Percentiles rank a stretch among this genome's conserved stretches.
Conservation (phyloP, 1,284 basidiomycete species). For the Trametes hirsuta region DNA sequence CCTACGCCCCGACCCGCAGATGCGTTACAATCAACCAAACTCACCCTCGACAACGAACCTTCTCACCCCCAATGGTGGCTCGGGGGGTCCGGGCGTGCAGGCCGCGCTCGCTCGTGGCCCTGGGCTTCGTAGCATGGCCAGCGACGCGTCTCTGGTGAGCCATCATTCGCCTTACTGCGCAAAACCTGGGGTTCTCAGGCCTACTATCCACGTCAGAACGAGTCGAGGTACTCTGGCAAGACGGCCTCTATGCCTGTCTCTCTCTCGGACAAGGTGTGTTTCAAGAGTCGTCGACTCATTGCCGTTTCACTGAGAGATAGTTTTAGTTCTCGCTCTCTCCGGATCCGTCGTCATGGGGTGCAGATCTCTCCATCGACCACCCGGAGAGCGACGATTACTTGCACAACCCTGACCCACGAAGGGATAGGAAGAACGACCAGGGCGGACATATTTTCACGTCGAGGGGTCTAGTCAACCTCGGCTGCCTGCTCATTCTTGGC, state of each 20-base stretch:
- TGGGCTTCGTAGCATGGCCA: constrained; percentile 43
- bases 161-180: constrained; percentile 4
- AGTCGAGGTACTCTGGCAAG: constrained; percentile 45
- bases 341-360: constrained; percentile 73
- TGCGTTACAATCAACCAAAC: constrained; percentile 29
- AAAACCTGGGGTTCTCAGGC: neutral
- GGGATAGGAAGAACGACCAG: constrained; percentile 66
- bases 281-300: neutral
- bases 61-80: constrained; percentile 39
- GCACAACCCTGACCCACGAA: constrained; percentile 77
- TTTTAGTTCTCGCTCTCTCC: constrained; percentile 72
- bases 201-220: constrained; percentile 38
- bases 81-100: constrained; percentile 39
- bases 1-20: constrained; percentile 27
- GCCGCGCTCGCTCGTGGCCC: constrained; percentile 45
- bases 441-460: constrained; percentile 71
- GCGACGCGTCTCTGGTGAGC: constrained; percentile 47
- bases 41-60: constrained; percentile 60
- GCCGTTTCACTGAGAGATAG: neutral
- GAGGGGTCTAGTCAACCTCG: constrained; percentile 77
- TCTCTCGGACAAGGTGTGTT: constrained; percentile 42
- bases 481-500: constrained; percentile 70
- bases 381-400: constrained; percentile 71
- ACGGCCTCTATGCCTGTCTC: constrained; percentile 32
- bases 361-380: constrained; percentile 60